Base-by-base conservation (phyloP, 2,329 filamentous ascomycete species). In the Fusarium sp. region DNA sequence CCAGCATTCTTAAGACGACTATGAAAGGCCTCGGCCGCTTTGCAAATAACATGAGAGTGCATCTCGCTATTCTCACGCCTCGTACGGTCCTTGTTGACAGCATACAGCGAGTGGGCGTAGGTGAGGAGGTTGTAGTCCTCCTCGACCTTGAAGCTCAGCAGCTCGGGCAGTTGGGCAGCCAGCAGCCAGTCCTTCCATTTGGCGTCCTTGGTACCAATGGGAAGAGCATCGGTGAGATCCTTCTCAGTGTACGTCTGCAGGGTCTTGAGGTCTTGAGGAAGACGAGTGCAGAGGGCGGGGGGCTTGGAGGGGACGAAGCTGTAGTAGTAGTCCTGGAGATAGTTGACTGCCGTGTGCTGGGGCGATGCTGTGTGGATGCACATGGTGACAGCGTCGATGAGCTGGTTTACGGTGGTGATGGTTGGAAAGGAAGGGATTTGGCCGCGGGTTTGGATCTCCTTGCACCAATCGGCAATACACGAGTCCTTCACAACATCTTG, bases 151-250 rank as follows among this genome's bases (percentile, higher is more conserved):
- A 52, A 68, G 11, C 60, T 68, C 14, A 68, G 28, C 1, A 68
- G 20, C 38, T 68, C 61, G 0, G 65, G 66, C 1, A 68, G 1
- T 2, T 68, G 65, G 0, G 61, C 61, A 1, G 65, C 66, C 1
- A 68, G 36, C 3, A 67, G 57, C 65, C 62, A 69, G 10, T 69
- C 66, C 28, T 69, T 63, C 65, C 65, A 69, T 47, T 69, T 59
- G 1, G 46, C 50, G 2, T 53, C 57, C 4, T 66, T 39, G 3
- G 28, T 55, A 7, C 56, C 66, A 11, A 69, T 69, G 3, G 66
- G 66, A 6, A 69, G 42, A 4, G 65, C 62, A 1, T 34, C 46
- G 4, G 54, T 69, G n/a, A 69, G 62, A 0, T 69, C 21, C 4
- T 56, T 38, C 36, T 69, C 65, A 1, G 42, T 60, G 42, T 66